Evolutionary conservation across 2,329 filamentous ascomycete genomes (phyloP), one percentile per base, ranked within the genome.

Genomic region (Fulvia fulva): DNA sequence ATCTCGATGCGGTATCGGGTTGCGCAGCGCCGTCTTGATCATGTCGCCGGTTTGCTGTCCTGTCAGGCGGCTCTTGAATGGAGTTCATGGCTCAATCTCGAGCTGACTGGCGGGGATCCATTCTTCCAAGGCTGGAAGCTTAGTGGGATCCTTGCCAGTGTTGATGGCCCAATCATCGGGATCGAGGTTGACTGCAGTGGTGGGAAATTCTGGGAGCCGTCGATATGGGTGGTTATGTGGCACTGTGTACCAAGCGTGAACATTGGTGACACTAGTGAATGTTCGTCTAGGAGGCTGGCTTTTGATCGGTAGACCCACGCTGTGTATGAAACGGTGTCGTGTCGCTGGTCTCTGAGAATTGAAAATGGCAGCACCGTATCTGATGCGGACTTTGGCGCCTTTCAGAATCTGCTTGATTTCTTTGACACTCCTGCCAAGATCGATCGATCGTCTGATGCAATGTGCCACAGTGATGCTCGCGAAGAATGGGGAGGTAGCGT

Each of bases 401-500:
- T 57, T 54, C 2, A 63, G 52, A 6, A 57, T 30, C 1, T 16
- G n/a, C 9, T 3, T 5, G 3, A 30, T 32, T 5, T 51, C 47
- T 3, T 2, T 3, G 2, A 11, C 11, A 25, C 16, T 30, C 32
- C 46, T 23, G 9, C 21, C 19, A 41, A 61, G 9, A 23, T 44
- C 14, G 7, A 21, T 23, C 7, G 41, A 25, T 3, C 22, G 53
- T 51, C 19, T 23, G 44, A 60, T 54, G 28, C 51, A 21, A n/a
- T 41, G 37, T 32, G 6, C 56, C 19, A 41, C 30, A 2, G 12
- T 43, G 16, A 51, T 25, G 19, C 12, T 4, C 16, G 41, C 9
- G 53, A 61, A 57, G 51, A 65, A 67, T 1, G 61, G 60, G 1
- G 64, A 62, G 7, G 56, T 63, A 3, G 58, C 60, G 2, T 53